Base-by-base conservation (phyloP, 2,329 filamentous ascomycete genomes). In the Trichoderma harzianum region DNA sequence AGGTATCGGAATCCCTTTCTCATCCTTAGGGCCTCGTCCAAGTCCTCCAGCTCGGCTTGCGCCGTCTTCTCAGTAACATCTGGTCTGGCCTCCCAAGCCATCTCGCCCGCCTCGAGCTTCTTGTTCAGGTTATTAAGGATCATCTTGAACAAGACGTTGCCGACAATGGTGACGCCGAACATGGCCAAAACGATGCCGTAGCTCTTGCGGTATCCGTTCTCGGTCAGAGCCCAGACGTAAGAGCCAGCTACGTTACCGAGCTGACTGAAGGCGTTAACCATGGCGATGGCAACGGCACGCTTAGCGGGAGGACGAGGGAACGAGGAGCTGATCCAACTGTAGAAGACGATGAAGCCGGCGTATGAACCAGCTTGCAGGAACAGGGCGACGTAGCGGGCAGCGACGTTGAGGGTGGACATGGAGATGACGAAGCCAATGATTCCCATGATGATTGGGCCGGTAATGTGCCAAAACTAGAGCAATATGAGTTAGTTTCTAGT, bases 171-270 rank as follows among this genome's bases (percentile, higher is more conserved):
- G 53, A 89, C 75, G 4, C 87, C 88, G 76, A 90, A 91, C 89
- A 91, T 91, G 76, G 87, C 83, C 16, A 86, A 85, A 6, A 91
- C 89, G 71, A 91, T 89, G 5, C 88, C 89, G 75, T 91, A 91
- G 73, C 88, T 90, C 81, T 88, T 86, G 74, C 89, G 85, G 82
- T 85, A 91, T 0, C 89, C 89, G 73, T 91, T 86, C 0, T 85
- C 88, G 28, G 83, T 80, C 64, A 91, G 82, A 67, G 84, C 81
- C 89, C 89, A 91, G 3, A 91, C 89, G 75, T 91, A 91, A 0
- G 85, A 87, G 2, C 89, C 89, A 0, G 89, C 88, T 0, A 89
- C 84, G 76, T 88, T 89, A 67, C 87, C 87, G 3, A 89, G 82
- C 80, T 88, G 87, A 53, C 83, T 84, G 79, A 87, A 86, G 71